Evolutionary conservation across 202 grass and related monocot genomes (phyloP).

Genomic region (Hordeum pubiflorum): DNA sequence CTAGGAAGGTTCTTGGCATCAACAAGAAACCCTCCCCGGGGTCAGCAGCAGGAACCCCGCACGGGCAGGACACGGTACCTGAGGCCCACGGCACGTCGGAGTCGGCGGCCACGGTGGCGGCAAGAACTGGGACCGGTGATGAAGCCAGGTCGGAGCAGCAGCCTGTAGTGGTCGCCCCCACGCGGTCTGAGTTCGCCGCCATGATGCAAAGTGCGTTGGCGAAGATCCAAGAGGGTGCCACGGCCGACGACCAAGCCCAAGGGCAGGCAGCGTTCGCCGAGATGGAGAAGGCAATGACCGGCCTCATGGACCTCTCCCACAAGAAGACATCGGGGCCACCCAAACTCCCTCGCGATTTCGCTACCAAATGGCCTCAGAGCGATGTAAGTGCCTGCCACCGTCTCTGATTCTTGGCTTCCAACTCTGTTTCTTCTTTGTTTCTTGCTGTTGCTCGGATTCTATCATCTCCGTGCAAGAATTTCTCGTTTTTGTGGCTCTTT

Average conservation of each 20-base stretch:
- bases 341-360: conserved; percentile 23
- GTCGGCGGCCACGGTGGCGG: neutral
- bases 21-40: neutral
- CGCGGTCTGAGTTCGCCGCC: conserved; percentile 10
- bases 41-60: neutral
- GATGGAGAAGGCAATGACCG: conserved; percentile 31
- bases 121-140: neutral
- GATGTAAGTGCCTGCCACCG: conserved; percentile 34
- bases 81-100: neutral
- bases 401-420: conserved; percentile 19
- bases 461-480: neutral
- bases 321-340: neutral
- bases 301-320: conserved; percentile 25
- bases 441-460: neutral
- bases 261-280: neutral
- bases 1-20: conserved; percentile 11
- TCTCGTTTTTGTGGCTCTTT: neutral
- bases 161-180: neutral
- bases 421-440: neutral
- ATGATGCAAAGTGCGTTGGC: conserved; percentile 18
- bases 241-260: neutral
- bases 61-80: neutral
- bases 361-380: neutral
- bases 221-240: neutral
- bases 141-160: neutral